phyloP scores from a whole-genome alignment of 2,329 filamentous ascomycete species.

The Cercospora zeae-maydis region DNA sequence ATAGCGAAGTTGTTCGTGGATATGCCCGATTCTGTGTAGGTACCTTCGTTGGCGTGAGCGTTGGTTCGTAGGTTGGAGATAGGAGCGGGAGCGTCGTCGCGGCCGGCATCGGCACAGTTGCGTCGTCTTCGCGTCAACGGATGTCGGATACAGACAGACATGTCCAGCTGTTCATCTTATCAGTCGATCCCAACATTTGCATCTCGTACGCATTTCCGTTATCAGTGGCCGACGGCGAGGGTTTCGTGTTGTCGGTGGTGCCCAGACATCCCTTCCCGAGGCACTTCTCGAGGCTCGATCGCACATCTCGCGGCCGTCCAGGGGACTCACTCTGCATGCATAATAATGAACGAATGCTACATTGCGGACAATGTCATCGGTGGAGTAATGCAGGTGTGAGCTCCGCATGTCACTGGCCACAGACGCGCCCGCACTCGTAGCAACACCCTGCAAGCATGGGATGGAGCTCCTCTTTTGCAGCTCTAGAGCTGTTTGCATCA shows the following conservation, averaged over 20 bases:
- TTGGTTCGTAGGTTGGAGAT: background rate
- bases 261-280: background rate
- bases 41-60: background rate
- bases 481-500: constrained; percentile 14
- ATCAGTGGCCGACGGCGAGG: constrained; percentile 11
- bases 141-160: background rate
- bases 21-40: constrained; percentile 21
- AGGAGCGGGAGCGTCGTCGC: background rate
- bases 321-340: background rate
- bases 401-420: background rate
- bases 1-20: constrained; percentile 19
- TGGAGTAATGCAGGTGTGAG: background rate
- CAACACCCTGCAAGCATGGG: constrained; percentile 13
- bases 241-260: background rate
- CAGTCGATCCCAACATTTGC: background rate
- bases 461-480: constrained; percentile 8
- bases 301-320: background rate
- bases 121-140: background rate
- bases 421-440: constrained; percentile 6
- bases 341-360: background rate
- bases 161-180: constrained; percentile 1
- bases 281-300: background rate
- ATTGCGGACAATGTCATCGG: background rate
- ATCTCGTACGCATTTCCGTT: constrained; percentile 2
- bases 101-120: background rate